Base-by-base conservation (phyloP, 2,329 filamentous ascomycete genomes). In the Pseudocercospora vitis region DNA sequence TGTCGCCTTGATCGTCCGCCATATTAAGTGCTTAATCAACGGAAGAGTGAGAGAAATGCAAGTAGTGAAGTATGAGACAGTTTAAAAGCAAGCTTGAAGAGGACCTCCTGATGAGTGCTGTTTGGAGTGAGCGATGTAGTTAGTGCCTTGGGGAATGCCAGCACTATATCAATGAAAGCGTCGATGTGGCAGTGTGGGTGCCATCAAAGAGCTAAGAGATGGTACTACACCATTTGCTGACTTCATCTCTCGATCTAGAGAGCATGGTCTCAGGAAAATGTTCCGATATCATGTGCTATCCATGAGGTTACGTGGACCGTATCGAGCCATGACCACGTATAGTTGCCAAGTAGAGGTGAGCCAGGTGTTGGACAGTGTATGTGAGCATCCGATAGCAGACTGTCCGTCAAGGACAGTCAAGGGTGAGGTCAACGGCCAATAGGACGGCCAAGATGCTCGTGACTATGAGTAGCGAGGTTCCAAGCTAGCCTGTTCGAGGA, bases 1-100 rank as follows among this genome's bases (percentile, higher is more conserved):
- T 49, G 50, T 60, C 59, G 11, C 51, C 51, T 31, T 61, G 44
- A 42, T 60, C 57, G 28, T 55, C 51, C 32, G 28, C 51, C 56
- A 61, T 63, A 7, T 18, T 51, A 48, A 32, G 21, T 7, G 24
- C 14, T 7, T n/a, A n/a, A n/a, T n/a, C n/a, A n/a, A 16, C 7
- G 6, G 32, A 35, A 5, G 32, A 7, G 32, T 8, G 6, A 35
- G 6, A n/a, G 24, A 45, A 24, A 19, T 4, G 16, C 21, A 19
- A 37, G 14, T 37, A 23, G 26, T 7, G 18, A 26, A 2, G n/a
- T 37, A 37, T 37, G 16, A 19, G 14, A 37, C 21, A 18, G 7
- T 18, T 37, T 3, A 11, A 4, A 19, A 37, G 9, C 7, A 37
- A 19, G 33, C 18, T 14, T 9, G 33, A 37, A 35, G 32, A 12